phyloP scores from a whole-genome alignment of 2,329 filamentous ascomycete genomes.

The Fusarium euwallaceae region DNA sequence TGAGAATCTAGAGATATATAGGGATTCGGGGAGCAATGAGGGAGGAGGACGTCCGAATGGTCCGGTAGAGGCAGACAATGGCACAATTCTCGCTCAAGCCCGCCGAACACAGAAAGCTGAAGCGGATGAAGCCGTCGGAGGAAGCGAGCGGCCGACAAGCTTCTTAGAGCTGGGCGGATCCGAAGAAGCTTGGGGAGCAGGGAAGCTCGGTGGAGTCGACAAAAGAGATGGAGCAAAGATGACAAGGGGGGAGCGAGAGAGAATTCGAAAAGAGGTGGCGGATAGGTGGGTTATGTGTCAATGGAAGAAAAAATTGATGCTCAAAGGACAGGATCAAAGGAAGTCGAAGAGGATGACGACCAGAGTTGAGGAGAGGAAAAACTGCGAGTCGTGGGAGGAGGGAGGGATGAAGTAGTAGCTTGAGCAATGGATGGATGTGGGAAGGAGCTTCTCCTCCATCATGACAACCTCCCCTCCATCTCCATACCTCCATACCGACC shows the following conservation, averaged over 20 bases:
- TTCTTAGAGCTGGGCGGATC: constrained; percentile 32
- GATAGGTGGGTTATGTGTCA: constrained; percentile 13
- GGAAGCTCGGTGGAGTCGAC: constrained; percentile 32
- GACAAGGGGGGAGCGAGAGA: constrained; percentile 16
- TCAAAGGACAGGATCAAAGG: constrained; percentile 9
- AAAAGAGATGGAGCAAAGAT: constrained; percentile 25
- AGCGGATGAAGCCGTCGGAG: not conserved
- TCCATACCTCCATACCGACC: not conserved
- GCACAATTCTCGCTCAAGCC: not conserved
- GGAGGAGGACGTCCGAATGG: not conserved
- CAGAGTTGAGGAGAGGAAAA: constrained; percentile 14
- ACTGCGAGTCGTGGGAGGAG: not conserved
- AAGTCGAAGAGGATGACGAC: constrained; percentile 5
- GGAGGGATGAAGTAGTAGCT: constrained; percentile 2
- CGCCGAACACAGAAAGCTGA: not conserved
- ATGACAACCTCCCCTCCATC: constrained; percentile 31
- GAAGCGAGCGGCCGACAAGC: constrained; percentile 8
- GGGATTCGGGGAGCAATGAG: not conserved
- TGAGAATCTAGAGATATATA: constrained; percentile 26
- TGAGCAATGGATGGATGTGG: constrained; percentile 1
- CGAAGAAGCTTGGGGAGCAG: constrained; percentile 29
- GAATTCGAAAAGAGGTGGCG: constrained; percentile 2
- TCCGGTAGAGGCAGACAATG: not conserved
- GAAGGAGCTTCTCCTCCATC: constrained; percentile 32
- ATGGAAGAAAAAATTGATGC: constrained; percentile 27